phyloP scores from a whole-genome alignment of 805 yeast species.

The Yamadazyma takamatsuzukensis region DNA sequence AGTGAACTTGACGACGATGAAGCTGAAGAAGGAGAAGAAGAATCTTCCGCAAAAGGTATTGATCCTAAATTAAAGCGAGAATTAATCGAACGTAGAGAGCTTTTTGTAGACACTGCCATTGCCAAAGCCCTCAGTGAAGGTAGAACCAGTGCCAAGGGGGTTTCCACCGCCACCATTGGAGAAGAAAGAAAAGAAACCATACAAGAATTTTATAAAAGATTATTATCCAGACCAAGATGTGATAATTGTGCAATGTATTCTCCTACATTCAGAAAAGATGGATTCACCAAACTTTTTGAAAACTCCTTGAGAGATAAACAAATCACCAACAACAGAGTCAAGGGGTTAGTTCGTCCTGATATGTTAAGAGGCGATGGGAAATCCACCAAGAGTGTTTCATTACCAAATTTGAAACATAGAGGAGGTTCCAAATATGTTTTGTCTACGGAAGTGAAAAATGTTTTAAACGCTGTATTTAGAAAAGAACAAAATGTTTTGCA shows the following conservation, averaged over 20 bases:
- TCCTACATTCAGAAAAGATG: slow-evolving; percentile 93
- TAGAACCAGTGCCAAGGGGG: slow-evolving; percentile 61
- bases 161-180: slow-evolving; percentile 76
- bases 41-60: slow-evolving; percentile 28
- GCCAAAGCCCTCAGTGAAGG: slow-evolving; percentile 75
- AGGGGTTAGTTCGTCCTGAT: slow-evolving; percentile 71
- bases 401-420: slow-evolving; percentile 55
- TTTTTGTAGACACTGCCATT: slow-evolving; percentile 68
- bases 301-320: slow-evolving; percentile 81
- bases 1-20: slow-evolving; percentile 34
- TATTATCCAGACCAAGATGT: slow-evolving; percentile 80
- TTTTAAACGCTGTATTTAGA: slow-evolving; percentile 69
- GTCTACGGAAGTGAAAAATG: slow-evolving; percentile 82
- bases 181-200: slow-evolving; percentile 80
- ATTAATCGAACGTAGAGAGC: slow-evolving; percentile 57
- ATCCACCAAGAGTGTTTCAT: slow-evolving; percentile 18
- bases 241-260: slow-evolving; percentile 95
- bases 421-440: slow-evolving; percentile 81
- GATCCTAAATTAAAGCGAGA: slow-evolving; percentile 42
- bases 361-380: slow-evolving; percentile 39
- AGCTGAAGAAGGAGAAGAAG: slow-evolving; percentile 48
- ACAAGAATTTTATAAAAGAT: slow-evolving; percentile 69
- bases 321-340: slow-evolving; percentile 72
- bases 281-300: slow-evolving; percentile 88
- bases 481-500: slow-evolving; percentile 67